Evolutionary conservation across 2,329 filamentous ascomycete species (phyloP).

Genomic region (Decorospora gaudefroyi): DNA sequence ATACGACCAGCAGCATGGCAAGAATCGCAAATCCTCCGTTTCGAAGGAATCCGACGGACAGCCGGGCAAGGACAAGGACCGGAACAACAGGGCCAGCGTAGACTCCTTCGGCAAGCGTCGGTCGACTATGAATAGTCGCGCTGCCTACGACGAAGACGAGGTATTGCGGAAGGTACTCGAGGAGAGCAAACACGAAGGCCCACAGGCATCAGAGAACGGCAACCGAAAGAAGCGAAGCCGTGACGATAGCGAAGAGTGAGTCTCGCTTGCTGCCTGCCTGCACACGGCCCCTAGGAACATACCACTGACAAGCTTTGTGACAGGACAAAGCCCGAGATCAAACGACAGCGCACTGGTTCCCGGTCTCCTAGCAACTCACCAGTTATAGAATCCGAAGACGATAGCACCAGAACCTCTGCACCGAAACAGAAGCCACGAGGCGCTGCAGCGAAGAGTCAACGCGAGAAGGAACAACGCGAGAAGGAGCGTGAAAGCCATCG

Average conservation of each 20-base stretch:
- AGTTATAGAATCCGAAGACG: slow-evolving; percentile 74
- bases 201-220: slow-evolving; percentile 58
- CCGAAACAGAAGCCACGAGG: slow-evolving; percentile 52
- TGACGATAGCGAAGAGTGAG: slow-evolving; percentile 94
- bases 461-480: slow-evolving; percentile 65
- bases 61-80: slow-evolving; percentile 60
- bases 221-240: slow-evolving; percentile 78
- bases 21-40: slow-evolving; percentile 66
- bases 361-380: slow-evolving; percentile 53
- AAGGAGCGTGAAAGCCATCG: slow-evolving; percentile 73
- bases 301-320: slow-evolving; percentile 39
- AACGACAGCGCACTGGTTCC: slow-evolving; percentile 77
- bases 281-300: slow-evolving; percentile 3
- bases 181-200: slow-evolving; percentile 84
- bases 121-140: slow-evolving; percentile 96
- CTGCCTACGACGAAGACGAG: slow-evolving; percentile 94
- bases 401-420: slow-evolving; percentile 53
- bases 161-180: slow-evolving; percentile 87
- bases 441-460: slow-evolving; percentile 56
- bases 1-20: slow-evolving; percentile 56
- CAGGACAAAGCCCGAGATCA: slow-evolving; percentile 72
- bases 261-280: slow-evolving; percentile 36
- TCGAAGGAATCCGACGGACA: slow-evolving; percentile 64
- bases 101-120: slow-evolving; percentile 75
- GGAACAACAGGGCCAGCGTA: slow-evolving; percentile 59